These are phyloP conservation scores for Paramyrothecium roridum DNA, from an alignment of 2,329 filamentous ascomycete genomes.

Conservation along the genomic window DNA sequence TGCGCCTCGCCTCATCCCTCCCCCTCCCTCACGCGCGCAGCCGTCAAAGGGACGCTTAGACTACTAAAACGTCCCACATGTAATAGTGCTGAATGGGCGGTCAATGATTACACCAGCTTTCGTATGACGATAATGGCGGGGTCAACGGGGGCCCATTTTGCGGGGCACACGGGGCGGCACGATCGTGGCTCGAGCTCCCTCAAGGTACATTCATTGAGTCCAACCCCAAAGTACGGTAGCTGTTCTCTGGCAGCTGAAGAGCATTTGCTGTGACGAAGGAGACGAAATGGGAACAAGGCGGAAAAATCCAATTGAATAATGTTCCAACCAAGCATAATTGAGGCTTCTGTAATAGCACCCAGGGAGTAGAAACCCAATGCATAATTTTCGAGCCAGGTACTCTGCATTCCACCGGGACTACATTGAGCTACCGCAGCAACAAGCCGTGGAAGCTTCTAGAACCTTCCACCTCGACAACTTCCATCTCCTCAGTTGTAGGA, in stretches of 20 bases:
- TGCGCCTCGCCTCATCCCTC: too few relatives aligned
- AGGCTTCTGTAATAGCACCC: too few relatives aligned
- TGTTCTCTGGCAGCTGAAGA: too few relatives aligned
- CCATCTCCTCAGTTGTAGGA: background rate
- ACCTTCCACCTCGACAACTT: constrained; percentile 18
- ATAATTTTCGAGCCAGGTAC: too few relatives aligned
- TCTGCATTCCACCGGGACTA: background rate
- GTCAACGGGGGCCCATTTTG: background rate
- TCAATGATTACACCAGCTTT: background rate
- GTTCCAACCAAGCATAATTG: too few relatives aligned
- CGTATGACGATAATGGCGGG: background rate
- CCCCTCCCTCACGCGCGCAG: too few relatives aligned
- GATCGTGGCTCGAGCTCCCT: background rate
- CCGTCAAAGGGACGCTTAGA: background rate
- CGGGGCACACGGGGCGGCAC: background rate
- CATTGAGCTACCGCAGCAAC: background rate
- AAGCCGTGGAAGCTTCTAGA: constrained; percentile 25
- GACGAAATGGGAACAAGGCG: too few relatives aligned
- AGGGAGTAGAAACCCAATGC: too few relatives aligned
- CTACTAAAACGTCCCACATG: background rate
- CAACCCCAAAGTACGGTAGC: too few relatives aligned
- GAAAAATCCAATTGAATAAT: too few relatives aligned
- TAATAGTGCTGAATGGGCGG: background rate
- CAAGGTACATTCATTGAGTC: too few relatives aligned
- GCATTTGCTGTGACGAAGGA: too few relatives aligned